Evolutionary conservation across 805 yeast species (phyloP), one percentile per base, ranked within the genome.

Genomic region (Hanseniaspora jakobsenii): DNA sequence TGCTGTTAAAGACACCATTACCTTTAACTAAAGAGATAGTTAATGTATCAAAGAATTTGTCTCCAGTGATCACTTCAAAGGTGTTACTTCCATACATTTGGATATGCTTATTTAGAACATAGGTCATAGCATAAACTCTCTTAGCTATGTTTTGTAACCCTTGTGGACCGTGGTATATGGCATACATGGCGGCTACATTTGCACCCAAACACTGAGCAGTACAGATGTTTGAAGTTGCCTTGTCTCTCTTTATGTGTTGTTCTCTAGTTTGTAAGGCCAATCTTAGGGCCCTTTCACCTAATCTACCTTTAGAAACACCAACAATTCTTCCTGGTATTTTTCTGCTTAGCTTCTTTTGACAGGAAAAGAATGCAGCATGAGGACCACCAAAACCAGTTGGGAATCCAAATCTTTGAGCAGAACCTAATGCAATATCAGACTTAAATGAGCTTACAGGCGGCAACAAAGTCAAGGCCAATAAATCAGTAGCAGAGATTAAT

Each of bases 361-460:
- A 94, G 7, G 97, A 84, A 55, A 91, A 87, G 65, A 84, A 91
- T 0, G 95, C 98, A 37, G 98, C 97, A 62, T 91, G 98, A 3
- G 98, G 98, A 17, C 98, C 98, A 57, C 98, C 98, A 59, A 77
- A 91, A 6, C 97, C 98, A 67, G 89, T 74, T 45, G 98, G 97
- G 31, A 89, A 96, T 56, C 98, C 98, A 55, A 91, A 85, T 62
- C 98, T 72, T 69, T 91, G 98, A 4, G 96, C 73, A 7, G 86
- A 76, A 38, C 98, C 98, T 36, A 91, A 67, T 2, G 81, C 95
- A 40, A 91, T 81, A 60, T 91, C 98, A 34, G 97, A 97, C 45
- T 85, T 86, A 55, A 81, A 83, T 32, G 73, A 70, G 16, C 81
- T 67, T 2, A 98, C 98, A 14, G 96, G 82, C 54, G 79, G 77